A percentile compares a stretch with the other conserved stretches of the same genome.
phyloP scores from a whole-genome alignment of 257 asterid genomes.

The Primulina eburnea region DNA sequence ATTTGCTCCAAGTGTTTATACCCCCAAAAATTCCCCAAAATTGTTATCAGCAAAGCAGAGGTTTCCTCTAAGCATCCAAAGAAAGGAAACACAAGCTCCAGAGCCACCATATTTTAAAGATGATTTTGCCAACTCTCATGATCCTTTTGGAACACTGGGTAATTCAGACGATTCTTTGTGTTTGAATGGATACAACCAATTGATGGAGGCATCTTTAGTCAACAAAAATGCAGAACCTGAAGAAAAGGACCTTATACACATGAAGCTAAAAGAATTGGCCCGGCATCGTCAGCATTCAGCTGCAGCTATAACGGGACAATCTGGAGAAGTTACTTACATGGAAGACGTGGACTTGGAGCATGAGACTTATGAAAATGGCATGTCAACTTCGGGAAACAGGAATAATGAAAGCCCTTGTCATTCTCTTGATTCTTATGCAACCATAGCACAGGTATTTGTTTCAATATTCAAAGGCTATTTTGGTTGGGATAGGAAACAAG shows the following conservation, averaged over 20 bases:
- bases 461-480: neutral
- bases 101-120: slow-evolving; percentile 30
- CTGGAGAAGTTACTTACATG: slow-evolving; percentile 30
- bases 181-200: slow-evolving; percentile 32
- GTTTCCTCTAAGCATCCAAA: slow-evolving; percentile 32
- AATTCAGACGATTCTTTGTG: slow-evolving; percentile 30
- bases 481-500: neutral
- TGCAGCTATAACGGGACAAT: slow-evolving; percentile 27
- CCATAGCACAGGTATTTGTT: slow-evolving; percentile 51
- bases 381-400: slow-evolving; percentile 29
- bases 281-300: slow-evolving; percentile 22
- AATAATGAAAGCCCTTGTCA: slow-evolving; percentile 32
- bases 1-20: slow-evolving; percentile 38
- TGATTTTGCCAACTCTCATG: slow-evolving; percentile 30
- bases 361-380: slow-evolving; percentile 34
- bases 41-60: slow-evolving; percentile 18
- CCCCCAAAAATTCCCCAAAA: slow-evolving; percentile 27
- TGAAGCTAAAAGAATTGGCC: slow-evolving; percentile 59
- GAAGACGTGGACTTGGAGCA: slow-evolving; percentile 32
- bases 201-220: slow-evolving; percentile 26
- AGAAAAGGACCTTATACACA: slow-evolving; percentile 44
- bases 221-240: slow-evolving; percentile 29
- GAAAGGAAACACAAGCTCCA: slow-evolving; percentile 32
- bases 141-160: slow-evolving; percentile 32
- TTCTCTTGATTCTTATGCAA: slow-evolving; percentile 36